Evolutionary conservation across 441 rosid genomes (phyloP).

Genomic region (Biscutella laevigata): DNA sequence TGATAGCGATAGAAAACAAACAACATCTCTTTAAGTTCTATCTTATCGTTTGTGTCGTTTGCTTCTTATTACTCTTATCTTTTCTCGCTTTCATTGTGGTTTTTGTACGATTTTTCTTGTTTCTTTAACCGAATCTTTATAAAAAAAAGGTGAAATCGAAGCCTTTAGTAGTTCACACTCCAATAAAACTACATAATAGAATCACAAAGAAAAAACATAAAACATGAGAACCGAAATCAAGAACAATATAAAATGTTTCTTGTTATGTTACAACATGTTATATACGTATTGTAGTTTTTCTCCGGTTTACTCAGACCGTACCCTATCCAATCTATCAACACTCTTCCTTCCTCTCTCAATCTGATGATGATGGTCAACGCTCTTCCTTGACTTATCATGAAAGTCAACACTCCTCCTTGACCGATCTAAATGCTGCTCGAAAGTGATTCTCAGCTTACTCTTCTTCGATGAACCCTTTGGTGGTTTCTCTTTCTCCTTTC

Average conservation of each 20-base stretch:
- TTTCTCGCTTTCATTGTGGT: too few relatives aligned
- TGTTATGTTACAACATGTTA: constrained; percentile 15
- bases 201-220: constrained; percentile 10
- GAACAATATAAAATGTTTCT: constrained; percentile 17
- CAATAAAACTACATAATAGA: constrained; percentile 18
- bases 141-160: too few relatives aligned
- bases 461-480: constrained; percentile 27
- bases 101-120: too few relatives aligned
- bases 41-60: background rate
- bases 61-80: too few relatives aligned
- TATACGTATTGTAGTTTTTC: constrained; percentile 11
- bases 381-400: constrained; percentile 76
- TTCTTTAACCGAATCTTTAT: too few relatives aligned
- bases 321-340: constrained; percentile 86
- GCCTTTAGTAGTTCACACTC: too few relatives aligned
- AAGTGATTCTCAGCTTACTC: constrained; percentile 45
- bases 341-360: constrained; percentile 74
- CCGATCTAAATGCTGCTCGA: constrained; percentile 67
- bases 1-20: constrained; percentile 3
- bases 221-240: constrained; percentile 15
- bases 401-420: constrained; percentile 80
- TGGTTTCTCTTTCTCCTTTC: constrained; percentile 48
- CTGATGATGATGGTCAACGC: constrained; percentile 49
- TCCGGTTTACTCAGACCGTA: constrained; percentile 45
- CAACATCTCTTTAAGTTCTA: background rate